Base-by-base conservation (phyloP, 2,329 filamentous ascomycete species). In the Ilyonectria robusta region DNA sequence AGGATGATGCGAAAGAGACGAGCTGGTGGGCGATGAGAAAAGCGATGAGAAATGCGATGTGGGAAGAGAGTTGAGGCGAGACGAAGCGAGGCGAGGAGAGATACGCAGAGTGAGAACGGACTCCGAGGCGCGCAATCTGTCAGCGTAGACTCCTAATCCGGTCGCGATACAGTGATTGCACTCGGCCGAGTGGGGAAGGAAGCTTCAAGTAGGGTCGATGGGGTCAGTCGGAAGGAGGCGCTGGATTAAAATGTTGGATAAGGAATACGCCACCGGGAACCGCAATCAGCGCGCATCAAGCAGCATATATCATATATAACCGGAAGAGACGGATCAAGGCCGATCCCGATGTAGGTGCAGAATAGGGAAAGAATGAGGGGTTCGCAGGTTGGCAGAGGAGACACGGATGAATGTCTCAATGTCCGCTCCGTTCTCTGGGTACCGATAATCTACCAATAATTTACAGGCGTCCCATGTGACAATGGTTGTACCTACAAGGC, bases 141-240 rank as follows among this genome's bases (percentile, higher is more conserved):
- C 57, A 53, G 61, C 23, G 26, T 26, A 35, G 58, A 55, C 44
- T 69, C 68, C 60, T 66, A 42, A 70, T 62, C 59, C 56, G 58
- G 68, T 33, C 59, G 48, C 46, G 51, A 35, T 42, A 37, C 44
- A n/a, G 54, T 59, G 65, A 59, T 4, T 57, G 55, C 50, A 48
- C 31, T 67, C 57, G 33, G 68, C 44, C 6, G 13, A 44, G 47
- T 33, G 31, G 40, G 26, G 54, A 17, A 51, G 59, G 60, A 61
- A 55, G 48, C 47, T 66, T 68, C 61, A 47, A 51, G 48, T 51
- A 26, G 17, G 48, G 29, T 51, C 29, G 40, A 17, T 8, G 40
- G 40, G 40, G 40, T 17, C 8, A 8, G 40, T 19, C 8, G 7
- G n/a, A 42, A n/a, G 40, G 40, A 42, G 2, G 15, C 8, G 40